A percentile compares a stretch with the other conserved stretches of the same genome.
phyloP scores from a whole-genome alignment of 768 basidiomycete genomes.

The Scleroderma citrinum region DNA sequence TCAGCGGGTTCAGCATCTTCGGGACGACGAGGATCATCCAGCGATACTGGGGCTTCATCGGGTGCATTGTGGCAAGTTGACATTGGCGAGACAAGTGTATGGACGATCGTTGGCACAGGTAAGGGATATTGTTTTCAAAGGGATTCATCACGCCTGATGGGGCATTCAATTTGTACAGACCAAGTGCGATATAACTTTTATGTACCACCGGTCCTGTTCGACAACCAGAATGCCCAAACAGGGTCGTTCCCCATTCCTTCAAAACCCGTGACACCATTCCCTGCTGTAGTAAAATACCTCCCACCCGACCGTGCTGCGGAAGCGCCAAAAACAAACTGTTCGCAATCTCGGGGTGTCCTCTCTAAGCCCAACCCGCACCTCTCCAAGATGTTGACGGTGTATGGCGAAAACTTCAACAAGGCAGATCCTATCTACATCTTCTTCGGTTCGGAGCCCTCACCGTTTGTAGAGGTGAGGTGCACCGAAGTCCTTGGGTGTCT shows the following conservation, averaged over 20 bases:
- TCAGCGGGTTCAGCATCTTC: slow-evolving; percentile 71
- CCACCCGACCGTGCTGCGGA: slow-evolving; percentile 85
- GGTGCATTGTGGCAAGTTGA: slow-evolving; percentile 86
- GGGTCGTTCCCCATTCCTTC: slow-evolving; percentile 74
- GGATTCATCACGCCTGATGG: slow-evolving; percentile 12
- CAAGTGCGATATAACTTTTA: slow-evolving; percentile 94
- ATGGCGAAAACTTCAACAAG: slow-evolving; percentile 88
- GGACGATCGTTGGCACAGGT: slow-evolving; percentile 94
- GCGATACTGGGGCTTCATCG: slow-evolving; percentile 65
- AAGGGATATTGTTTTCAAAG: slow-evolving; percentile 11
- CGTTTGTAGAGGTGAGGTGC: slow-evolving; percentile 84
- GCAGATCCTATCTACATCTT: slow-evolving; percentile 75
- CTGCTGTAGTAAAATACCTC: slow-evolving; percentile 84
- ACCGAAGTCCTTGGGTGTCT: slow-evolving; percentile 79
- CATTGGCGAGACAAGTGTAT: slow-evolving; percentile 89
- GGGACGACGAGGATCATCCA: slow-evolving; percentile 57
- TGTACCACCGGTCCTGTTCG: slow-evolving; percentile 78
- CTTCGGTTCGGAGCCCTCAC: slow-evolving; percentile 82
- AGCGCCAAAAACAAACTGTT: slow-evolving; percentile 67
- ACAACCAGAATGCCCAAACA: slow-evolving; percentile 69
- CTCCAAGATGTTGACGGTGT: slow-evolving; percentile 77
- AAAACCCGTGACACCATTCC: slow-evolving; percentile 82
- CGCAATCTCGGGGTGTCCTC: slow-evolving; percentile 58
- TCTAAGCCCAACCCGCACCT: slow-evolving; percentile 75
- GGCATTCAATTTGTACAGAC: slow-evolving; percentile 37